Evolutionary conservation across 176 grass and related monocot genomes (phyloP), one percentile per base, ranked within the genome.

Genomic region (Lolium multiflorum): DNA sequence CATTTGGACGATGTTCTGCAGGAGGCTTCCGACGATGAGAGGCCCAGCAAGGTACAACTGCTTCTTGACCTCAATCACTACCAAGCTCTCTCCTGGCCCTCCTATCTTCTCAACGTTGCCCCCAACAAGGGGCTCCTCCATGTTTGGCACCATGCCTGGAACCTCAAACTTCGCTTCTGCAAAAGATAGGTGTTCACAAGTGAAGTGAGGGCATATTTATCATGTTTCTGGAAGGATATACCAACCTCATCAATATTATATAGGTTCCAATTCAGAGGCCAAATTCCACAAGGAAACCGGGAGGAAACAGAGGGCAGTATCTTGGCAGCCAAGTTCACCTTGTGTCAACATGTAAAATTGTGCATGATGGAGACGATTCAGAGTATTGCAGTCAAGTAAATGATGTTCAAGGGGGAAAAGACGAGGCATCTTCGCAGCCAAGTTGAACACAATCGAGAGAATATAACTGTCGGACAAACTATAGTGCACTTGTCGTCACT

Each of bases 1-100:
- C 89, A 90, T 90, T 84, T 90, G 84, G 35, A 87, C 65, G 18
- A 83, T 58, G 64, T 90, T 90, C 89, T 90, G 89, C 66, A 90
- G 89, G 54, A 87, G 55, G 79, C 80, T 87, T 63, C 79, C 84
- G 0, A 85, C 84, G 22, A 87, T 73, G 43, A 90, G 80, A 57
- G 89, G 89, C 44, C 84, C 79, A 20, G 89, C 79, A 63, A 90
- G 89, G 79, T 83, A 90, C 6, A 90, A 11, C 84, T 87, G 84
- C 84, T 87, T 90, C 58, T 49, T 87, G 31, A 90, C 24, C 80
- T 90, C 89, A 17, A 9, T 11, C 63, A 56, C 55, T 22, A 79
- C 79, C 46, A 78, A 35, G 46, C 55, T 71, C 56, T 87, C 79
- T 38, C 46, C 83, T 52, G 2, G 9, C 20, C 9, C 59, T 81